Evolutionary conservation across 2,329 filamentous ascomycete genomes (phyloP).

Genomic region (Colletotrichum neosansevieriae): DNA sequence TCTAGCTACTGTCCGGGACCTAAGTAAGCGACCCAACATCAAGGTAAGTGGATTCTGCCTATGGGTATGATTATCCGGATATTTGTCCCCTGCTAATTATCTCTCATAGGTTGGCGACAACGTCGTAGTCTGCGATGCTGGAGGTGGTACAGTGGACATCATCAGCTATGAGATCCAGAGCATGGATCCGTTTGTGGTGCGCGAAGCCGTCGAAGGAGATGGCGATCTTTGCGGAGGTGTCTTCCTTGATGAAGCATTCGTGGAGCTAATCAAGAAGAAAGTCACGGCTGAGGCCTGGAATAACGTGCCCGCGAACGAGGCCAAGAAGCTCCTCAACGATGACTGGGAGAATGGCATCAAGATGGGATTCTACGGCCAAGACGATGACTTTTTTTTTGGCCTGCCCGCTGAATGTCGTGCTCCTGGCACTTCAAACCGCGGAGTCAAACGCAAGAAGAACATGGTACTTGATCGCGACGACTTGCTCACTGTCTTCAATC

Average conservation of each 20-base stretch:
- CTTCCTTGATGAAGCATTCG: conserved; percentile 56
- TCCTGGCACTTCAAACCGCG: not conserved
- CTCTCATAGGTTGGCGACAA: conserved; percentile 38
- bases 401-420: conserved; percentile 35
- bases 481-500: conserved; percentile 43
- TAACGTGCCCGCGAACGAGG: not conserved
- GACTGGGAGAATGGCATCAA: conserved; percentile 48
- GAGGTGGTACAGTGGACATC: conserved; percentile 54
- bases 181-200: conserved; percentile 45
- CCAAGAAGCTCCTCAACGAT: conserved; percentile 28
- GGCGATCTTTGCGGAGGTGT: conserved; percentile 55
- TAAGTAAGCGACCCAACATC: conserved; percentile 43
- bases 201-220: conserved; percentile 53
- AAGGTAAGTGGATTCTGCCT: conserved; percentile 32
- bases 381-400: conserved; percentile 31
- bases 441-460: conserved; percentile 4
- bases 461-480: conserved; percentile 37
- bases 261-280: conserved; percentile 45
- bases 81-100: too few relatives aligned
- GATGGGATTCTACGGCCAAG: conserved; percentile 38
- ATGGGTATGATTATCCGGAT: too few relatives aligned
- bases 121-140: conserved; percentile 53
- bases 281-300: conserved; percentile 29
- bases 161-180: conserved; percentile 52
- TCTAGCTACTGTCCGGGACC: conserved; percentile 50